Evolutionary conservation across 2,329 filamentous ascomycete species (phyloP).

Genomic region (Aureobasidium namibiae): DNA sequence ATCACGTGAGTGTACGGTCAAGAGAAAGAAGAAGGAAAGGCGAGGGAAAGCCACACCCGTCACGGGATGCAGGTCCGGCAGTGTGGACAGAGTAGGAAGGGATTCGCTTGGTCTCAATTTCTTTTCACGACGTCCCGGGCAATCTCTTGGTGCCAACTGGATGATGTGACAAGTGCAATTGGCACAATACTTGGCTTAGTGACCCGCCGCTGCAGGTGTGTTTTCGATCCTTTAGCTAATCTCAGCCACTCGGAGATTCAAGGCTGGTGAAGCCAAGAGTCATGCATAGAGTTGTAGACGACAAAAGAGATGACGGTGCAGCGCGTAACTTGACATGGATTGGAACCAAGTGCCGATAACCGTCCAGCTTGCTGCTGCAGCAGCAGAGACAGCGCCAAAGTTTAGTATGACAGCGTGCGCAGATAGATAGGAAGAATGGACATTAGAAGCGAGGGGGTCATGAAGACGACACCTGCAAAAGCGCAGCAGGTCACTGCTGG

Average conservation of each 20-base stretch:
- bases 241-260: slow-evolving; percentile 9
- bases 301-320: background rate
- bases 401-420: background rate
- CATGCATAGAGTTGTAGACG: background rate
- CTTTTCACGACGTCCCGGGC: background rate
- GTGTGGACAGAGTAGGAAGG: background rate
- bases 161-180: background rate
- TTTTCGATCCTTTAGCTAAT: background rate
- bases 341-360: background rate
- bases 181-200: slow-evolving; percentile 5
- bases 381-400: background rate
- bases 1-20: background rate
- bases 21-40: background rate
- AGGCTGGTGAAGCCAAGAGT: background rate
- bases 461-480: background rate
- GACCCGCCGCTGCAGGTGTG: slow-evolving; percentile 1
- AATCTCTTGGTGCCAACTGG: background rate
- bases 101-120: background rate
- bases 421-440: background rate
- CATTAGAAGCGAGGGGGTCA: background rate
- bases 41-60: background rate
- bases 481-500: background rate
- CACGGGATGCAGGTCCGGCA: slow-evolving; percentile 1
- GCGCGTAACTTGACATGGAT: background rate
- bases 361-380: background rate